Evolutionary conservation across 805 yeast genomes (phyloP).

Genomic region (Sporopachydermia quercuum): DNA sequence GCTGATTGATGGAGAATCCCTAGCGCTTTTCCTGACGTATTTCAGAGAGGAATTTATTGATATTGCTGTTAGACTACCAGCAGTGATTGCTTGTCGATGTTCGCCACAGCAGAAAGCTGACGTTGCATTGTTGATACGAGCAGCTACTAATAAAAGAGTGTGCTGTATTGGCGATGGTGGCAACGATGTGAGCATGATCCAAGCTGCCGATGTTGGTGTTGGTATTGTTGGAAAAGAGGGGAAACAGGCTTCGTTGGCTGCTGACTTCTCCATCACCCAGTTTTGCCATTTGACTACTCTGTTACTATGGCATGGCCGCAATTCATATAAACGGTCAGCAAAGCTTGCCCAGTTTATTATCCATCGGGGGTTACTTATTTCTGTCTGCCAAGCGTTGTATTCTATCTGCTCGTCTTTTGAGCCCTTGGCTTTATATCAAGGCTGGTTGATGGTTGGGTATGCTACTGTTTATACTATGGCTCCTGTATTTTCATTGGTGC

Average conservation of each 20-base stretch:
- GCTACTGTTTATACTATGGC: constrained; percentile 97
- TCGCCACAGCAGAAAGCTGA: constrained; percentile 98
- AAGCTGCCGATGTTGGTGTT: constrained; percentile 96
- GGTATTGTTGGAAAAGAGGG: constrained; percentile 99
- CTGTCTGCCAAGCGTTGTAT: constrained; percentile 89
- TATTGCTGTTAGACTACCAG: constrained; percentile 65
- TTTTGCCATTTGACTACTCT: constrained; percentile 80
- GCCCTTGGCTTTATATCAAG: constrained; percentile 89
- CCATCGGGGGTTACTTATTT: constrained; percentile 87
- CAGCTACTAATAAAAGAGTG: constrained; percentile 72
- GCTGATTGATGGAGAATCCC: constrained; percentile 86
- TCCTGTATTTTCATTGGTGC: constrained; percentile 86
- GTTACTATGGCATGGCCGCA: constrained; percentile 94
- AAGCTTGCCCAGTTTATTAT: constrained; percentile 91
- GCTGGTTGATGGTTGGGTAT: constrained; percentile 97
- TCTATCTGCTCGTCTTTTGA: constrained; percentile 79
- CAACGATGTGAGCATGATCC: constrained; percentile 97
- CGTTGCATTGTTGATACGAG: constrained; percentile 68
- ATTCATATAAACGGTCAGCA: constrained; percentile 90
- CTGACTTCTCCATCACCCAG: constrained; percentile 89
- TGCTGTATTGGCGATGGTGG: constrained; percentile 99
- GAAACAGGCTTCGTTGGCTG: constrained; percentile 90
- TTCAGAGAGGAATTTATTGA: constrained; percentile 62
- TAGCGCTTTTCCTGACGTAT: constrained; percentile 49
- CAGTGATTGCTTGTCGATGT: constrained; percentile 97